These are phyloP conservation scores for Moesziomyces aphidis DNA, from an alignment of 1,284 basidiomycete genomes.

Conservation along the genomic window DNA sequence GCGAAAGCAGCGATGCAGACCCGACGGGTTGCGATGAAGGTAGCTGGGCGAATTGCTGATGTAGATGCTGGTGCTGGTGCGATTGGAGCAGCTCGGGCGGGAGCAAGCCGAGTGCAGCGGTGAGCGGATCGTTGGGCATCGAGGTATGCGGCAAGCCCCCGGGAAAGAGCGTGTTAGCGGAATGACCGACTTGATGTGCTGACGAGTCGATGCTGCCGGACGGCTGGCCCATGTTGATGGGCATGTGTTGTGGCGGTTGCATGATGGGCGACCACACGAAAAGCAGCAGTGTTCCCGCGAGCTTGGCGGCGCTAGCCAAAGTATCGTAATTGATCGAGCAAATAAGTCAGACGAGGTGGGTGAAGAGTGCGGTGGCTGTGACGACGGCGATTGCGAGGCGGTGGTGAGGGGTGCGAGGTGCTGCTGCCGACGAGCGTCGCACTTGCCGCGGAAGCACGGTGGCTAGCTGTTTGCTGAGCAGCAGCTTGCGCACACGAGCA, in stretches of 20 bases:
- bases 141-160: slow-evolving; percentile 20
- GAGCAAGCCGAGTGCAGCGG: slow-evolving; percentile 31
- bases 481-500: slow-evolving; percentile 26
- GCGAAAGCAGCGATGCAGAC: slow-evolving; percentile 21
- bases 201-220: slow-evolving; percentile 10
- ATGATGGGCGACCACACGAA: slow-evolving; percentile 5
- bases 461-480: slow-evolving; percentile 30
- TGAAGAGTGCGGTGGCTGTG: no score
- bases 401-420: slow-evolving; percentile 3
- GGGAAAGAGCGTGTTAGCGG: slow-evolving; percentile 16
- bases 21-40: slow-evolving; percentile 26
- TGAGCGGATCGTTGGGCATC: slow-evolving; percentile 21
- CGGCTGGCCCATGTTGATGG: slow-evolving; percentile 28
- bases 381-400: not conserved
- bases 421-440: slow-evolving; percentile 20
- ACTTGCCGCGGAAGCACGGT: slow-evolving; percentile 27
- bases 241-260: slow-evolving; percentile 37
- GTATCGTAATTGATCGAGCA: no score
- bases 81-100: slow-evolving; percentile 31
- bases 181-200: slow-evolving; percentile 16
- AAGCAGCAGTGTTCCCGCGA: not conserved
- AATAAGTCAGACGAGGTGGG: no score
- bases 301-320: no score
- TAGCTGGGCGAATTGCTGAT: slow-evolving; percentile 24
- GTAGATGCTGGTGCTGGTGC: slow-evolving; percentile 31